These are phyloP conservation scores for Sutorius australiensis DNA, from an alignment of 768 basidiomycete genomes.

Conservation along the genomic window DNA sequence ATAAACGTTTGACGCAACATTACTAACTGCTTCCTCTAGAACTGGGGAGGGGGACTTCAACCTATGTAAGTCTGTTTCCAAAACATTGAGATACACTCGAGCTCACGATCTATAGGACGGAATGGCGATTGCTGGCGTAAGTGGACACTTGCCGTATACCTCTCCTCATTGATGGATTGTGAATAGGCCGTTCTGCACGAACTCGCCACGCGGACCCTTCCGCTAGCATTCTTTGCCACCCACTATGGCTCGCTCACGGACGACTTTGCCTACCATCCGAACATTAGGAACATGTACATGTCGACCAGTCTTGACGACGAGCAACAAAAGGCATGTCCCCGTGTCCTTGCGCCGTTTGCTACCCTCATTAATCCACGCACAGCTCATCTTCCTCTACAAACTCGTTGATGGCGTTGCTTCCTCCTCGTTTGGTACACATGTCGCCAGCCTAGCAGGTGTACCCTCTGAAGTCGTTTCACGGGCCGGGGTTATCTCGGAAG, in stretches of 20 bases:
- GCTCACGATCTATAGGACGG: conserved; percentile 61
- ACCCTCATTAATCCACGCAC: background rate
- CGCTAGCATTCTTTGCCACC: conserved; percentile 94
- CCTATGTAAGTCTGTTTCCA: conserved; percentile 54
- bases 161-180: conserved; percentile 6
- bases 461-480: conserved; percentile 80
- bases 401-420: conserved; percentile 83
- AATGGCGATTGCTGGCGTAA: conserved; percentile 94
- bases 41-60: conserved; percentile 93
- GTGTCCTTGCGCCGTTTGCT: background rate
- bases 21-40: conserved; percentile 45
- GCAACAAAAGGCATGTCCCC: conserved; percentile 66
- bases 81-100: conserved; percentile 10
- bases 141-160: conserved; percentile 15
- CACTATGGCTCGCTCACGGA: conserved; percentile 96
- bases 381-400: conserved; percentile 96
- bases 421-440: conserved; percentile 90
- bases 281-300: conserved; percentile 96
- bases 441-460: conserved; percentile 92
- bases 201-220: conserved; percentile 87
- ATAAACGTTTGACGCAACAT: background rate
- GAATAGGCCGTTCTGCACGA: conserved; percentile 85
- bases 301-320: conserved; percentile 90
- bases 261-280: conserved; percentile 88
- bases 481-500: conserved; percentile 81